Evolutionary conservation across 2,329 filamentous ascomycete genomes (phyloP), one percentile per base, ranked within the genome.

Genomic region (Anthostomella pinea): DNA sequence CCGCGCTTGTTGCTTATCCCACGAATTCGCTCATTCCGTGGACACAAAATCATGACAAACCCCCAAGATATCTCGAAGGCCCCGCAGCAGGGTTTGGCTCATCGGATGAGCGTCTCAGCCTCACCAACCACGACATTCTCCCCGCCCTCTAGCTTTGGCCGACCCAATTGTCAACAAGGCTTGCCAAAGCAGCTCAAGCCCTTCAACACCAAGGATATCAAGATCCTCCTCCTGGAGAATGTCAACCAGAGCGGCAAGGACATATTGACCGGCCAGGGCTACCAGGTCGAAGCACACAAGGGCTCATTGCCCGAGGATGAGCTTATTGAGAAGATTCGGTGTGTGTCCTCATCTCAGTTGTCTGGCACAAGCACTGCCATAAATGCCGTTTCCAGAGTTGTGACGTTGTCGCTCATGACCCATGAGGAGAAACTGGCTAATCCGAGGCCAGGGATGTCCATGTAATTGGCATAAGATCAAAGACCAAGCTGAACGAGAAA

Each of bases 401-500:
- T n/a, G n/a, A n/a, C n/a, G n/a, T n/a, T n/a, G n/a, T n/a, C n/a
- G n/a, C n/a, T n/a, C n/a, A n/a, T n/a, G n/a, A n/a, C n/a, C n/a
- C n/a, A n/a, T n/a, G 11, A 23, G 21, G 8, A 23, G 21, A 23
- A 23, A 7, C 21, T 23, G 21, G 11, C 7, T 11, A 8, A n/a
- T 8, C 15, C n/a, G 26, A 29, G 17, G 24, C 38, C 39, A 95
- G 88, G 44, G 86, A 96, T 61, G 87, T 96, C 18, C 93, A 98
- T 60, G 93, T 97, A 56, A 93, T 98, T 60, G 93, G 93, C 49
- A 97, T 98, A 56, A 87, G 93, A 49, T 97, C 91, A 41, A 98
- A 98, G 73, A 98, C 93, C 21, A 95, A 93, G 70, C 78, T 98
- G 60, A 91, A 82, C 7, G 83, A 85, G 46, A 83, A 82, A 56